Base-by-base conservation (phyloP, 371 early-diverging fungal species). In the Polyrhizophydium stewartii region DNA sequence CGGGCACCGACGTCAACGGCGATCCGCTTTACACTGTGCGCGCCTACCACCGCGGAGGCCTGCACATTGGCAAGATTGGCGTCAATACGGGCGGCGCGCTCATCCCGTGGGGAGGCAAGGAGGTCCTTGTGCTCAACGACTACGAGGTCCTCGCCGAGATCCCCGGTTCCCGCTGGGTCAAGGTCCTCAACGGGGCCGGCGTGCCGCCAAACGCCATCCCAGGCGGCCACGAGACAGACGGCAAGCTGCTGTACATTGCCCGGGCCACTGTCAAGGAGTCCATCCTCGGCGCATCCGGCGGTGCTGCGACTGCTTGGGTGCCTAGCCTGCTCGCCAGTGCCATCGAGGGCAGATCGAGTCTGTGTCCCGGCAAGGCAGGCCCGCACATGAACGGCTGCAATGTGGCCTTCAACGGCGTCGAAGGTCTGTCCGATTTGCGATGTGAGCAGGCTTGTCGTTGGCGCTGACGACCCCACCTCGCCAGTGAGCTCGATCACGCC, bases 31-130 rank as follows among this genome's bases (percentile, higher is more conserved):
- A 27, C 38, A 33, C 43, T 27, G 56, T 57, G 30, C 30, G 63
- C 19, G 53, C n/a, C 16, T 7, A 53, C 24, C 25, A 53, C 35
- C 6, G 25, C 5, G 43, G 55, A 31, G 64, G 64, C 10, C 43
- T 64, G n/a, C 64, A 64, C 30, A 6, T 64, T 6, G 64, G 64
- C 30, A 64, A 64, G 27, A 38, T 58, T n/a, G 64, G 64, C 16
- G 30, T 24, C 17, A 49, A 50, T 19, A 47, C 55, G 46, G 32
- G 28, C 12, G 25, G 51, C 25, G 53, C 64, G n/a, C 1, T 12
- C 13, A 43, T 64, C 33, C 64, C 64, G 25, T 64, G 30, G 21
- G 59, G 55, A 7, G 64, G 64, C 13, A n/a, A n/a, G 30, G 64
- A 64, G 40, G 40, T 41, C 16, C 12, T 5, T 1, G 49, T 59